Percentiles rank a stretch among this genome's conserved stretches.
Conservation (phyloP, 495 filamentous ascomycete species). For the Penicillium soppii region DNA sequence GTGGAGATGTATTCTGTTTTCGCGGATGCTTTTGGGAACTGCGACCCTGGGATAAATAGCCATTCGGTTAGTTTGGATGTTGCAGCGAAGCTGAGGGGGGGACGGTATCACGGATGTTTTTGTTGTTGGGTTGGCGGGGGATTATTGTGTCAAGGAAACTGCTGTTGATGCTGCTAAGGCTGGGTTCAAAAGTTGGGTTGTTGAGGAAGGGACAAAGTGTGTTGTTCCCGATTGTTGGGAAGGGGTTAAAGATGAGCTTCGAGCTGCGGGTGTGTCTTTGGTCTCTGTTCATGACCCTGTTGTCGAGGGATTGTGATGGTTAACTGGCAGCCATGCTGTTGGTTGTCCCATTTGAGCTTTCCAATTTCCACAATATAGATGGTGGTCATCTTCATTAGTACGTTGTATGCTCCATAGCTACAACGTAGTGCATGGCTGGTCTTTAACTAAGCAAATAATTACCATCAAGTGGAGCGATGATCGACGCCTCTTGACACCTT, state of each 20-base stretch:
- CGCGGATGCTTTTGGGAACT: conserved; percentile 66
- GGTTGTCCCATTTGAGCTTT: not conserved
- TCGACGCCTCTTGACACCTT: conserved; percentile 1
- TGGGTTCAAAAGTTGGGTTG: conserved; percentile 74
- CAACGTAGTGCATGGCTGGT: too few relatives aligned
- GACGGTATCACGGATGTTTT: conserved; percentile 73
- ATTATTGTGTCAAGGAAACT: conserved; percentile 84
- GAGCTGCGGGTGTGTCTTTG: conserved; percentile 50
- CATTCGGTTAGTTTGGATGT: conserved; percentile 60
- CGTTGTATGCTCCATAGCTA: too few relatives aligned
- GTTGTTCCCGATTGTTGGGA: conserved; percentile 65
- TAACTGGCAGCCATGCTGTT: not conserved
- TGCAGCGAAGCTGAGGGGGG: conserved; percentile 50
- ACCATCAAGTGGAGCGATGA: conserved; percentile 2
- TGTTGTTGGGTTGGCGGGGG: conserved; percentile 79
- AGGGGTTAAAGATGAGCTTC: conserved; percentile 54
- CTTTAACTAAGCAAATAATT: not conserved
- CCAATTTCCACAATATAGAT: too few relatives aligned
- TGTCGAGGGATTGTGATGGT: conserved; percentile 45
- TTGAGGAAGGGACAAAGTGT: conserved; percentile 74
- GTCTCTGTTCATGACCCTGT: conserved; percentile 48
- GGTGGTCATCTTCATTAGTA: too few relatives aligned
- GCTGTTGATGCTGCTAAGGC: conserved; percentile 73
- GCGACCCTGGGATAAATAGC: conserved; percentile 34
- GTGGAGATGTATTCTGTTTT: conserved; percentile 95